Evolutionary conservation across 495 filamentous ascomycete genomes (phyloP).

Genomic region (Trichoderma erinaceum): DNA sequence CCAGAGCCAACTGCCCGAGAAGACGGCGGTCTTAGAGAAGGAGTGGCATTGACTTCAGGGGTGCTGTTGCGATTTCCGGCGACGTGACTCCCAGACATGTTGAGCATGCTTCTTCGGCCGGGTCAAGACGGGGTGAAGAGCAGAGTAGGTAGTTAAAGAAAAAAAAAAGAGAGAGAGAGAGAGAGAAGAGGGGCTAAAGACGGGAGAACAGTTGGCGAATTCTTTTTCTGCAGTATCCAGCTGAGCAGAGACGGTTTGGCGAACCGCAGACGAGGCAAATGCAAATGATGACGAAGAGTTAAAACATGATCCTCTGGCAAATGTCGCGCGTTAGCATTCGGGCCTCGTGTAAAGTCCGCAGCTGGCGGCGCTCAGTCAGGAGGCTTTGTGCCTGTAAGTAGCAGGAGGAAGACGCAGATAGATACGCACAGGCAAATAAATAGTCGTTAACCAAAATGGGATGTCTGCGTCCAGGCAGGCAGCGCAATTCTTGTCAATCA

Average conservation of each 20-base stretch:
- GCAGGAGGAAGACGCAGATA: not conserved
- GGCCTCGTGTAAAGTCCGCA: not conserved
- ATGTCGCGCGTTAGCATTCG: not conserved
- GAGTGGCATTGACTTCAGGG: constrained; percentile 75
- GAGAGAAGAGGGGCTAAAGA: constrained; percentile 6
- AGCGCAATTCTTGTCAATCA: constrained; percentile 2
- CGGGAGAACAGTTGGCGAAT: constrained; percentile 7
- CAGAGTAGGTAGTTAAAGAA: not conserved
- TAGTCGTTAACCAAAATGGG: constrained; percentile 1
- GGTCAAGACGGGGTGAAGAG: constrained; percentile 15
- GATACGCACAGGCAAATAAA: not conserved
- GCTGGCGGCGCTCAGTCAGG: not conserved
- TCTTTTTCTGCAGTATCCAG: constrained; percentile 2
- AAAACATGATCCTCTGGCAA: not conserved
- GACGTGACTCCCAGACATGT: constrained; percentile 60
- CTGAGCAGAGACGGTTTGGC: not conserved
- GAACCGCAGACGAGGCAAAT: constrained; percentile 1
- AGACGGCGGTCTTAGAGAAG: constrained; percentile 83
- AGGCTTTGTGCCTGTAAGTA: not conserved
- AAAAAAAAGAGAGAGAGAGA: not conserved
- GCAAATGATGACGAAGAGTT: not conserved
- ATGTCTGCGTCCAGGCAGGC: constrained; percentile 13
- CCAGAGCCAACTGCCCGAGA: constrained; percentile 71
- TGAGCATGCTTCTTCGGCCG: constrained; percentile 37
- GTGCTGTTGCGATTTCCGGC: constrained; percentile 96